A percentile compares a stretch with the other conserved stretches of the same genome.
Evolutionary conservation across 495 filamentous ascomycete species (phyloP).

Genomic region (Hyaloscypha bicolor): DNA sequence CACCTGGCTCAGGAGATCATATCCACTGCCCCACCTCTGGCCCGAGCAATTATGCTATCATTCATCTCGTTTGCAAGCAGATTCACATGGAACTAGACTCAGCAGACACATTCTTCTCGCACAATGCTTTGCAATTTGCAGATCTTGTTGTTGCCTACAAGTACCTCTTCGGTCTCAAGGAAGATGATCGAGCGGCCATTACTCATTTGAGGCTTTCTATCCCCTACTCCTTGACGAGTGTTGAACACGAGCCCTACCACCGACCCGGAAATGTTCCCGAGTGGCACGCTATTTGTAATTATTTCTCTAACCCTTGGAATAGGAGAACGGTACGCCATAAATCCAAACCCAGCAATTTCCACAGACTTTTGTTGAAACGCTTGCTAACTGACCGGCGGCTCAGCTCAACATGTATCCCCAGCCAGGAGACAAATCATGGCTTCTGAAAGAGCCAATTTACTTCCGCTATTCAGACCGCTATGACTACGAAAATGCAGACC

Average conservation of each 20-base stretch:
- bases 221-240: not conserved
- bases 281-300: constrained; percentile 19
- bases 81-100: constrained; percentile 10
- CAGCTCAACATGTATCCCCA: constrained; percentile 15
- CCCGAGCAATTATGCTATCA: not conserved
- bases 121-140: constrained; percentile 22
- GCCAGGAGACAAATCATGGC: not conserved
- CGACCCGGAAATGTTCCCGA: not conserved
- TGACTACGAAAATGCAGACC: constrained; percentile 67
- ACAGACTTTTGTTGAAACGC: not conserved
- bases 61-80: constrained; percentile 15
- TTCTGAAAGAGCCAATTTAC: constrained; percentile 12
- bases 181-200: constrained; percentile 12
- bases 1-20: constrained; percentile 5
- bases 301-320: constrained; percentile 24
- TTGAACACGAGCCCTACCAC: no score
- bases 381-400: not conserved
- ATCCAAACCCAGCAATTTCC: not conserved
- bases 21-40: constrained; percentile 6
- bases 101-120: not conserved
- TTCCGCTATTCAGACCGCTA: not conserved
- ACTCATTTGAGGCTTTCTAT: constrained; percentile 13
- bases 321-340: constrained; percentile 8
- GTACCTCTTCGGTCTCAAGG: constrained; percentile 14
- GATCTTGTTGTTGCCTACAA: constrained; percentile 15